These are phyloP conservation scores for Sphaerobolus stellatus DNA, from an alignment of 1,284 basidiomycete species.

Conservation along the genomic window DNA sequence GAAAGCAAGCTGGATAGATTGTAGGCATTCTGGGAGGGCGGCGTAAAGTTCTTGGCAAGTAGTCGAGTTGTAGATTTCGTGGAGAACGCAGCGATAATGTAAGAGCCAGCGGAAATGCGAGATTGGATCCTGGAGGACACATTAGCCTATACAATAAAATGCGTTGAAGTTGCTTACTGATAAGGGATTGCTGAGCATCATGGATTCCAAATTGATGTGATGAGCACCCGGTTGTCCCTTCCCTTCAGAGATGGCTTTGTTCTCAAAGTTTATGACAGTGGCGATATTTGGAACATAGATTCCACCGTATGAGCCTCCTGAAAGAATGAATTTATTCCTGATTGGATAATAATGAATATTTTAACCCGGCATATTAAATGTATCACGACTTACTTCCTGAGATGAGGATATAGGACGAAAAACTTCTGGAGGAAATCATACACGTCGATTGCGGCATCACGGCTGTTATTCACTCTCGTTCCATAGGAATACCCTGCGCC, in stretches of 20 bases:
- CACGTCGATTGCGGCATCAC: constrained; percentile 29
- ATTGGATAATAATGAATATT: background rate
- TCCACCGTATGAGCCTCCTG: constrained; percentile 35
- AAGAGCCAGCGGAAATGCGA: constrained; percentile 31
- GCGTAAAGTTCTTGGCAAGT: constrained; percentile 26
- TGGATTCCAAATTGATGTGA: constrained; percentile 32
- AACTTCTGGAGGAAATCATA: constrained; percentile 39
- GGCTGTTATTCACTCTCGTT: constrained; percentile 28
- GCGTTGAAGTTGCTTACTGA: constrained; percentile 22
- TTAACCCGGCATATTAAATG: background rate
- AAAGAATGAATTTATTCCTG: constrained; percentile 31
- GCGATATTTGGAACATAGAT: constrained; percentile 36
- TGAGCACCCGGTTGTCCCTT: constrained; percentile 19
- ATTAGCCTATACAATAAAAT: background rate
- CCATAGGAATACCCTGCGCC: constrained; percentile 36
- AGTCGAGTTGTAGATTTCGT: constrained; percentile 29
- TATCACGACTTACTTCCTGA: constrained; percentile 20
- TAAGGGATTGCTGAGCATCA: constrained; percentile 35
- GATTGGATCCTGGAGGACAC: constrained; percentile 23
- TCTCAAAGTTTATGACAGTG: constrained; percentile 33
- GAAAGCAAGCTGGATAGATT: constrained; percentile 26
- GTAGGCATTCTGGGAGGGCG: constrained; percentile 27
- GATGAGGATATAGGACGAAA: constrained; percentile 29
- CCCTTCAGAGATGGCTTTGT: constrained; percentile 22
- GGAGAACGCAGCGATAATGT: constrained; percentile 26